Evolutionary conservation across 148 eudicot genomes (phyloP).

Genomic region (Chenopodium album): DNA sequence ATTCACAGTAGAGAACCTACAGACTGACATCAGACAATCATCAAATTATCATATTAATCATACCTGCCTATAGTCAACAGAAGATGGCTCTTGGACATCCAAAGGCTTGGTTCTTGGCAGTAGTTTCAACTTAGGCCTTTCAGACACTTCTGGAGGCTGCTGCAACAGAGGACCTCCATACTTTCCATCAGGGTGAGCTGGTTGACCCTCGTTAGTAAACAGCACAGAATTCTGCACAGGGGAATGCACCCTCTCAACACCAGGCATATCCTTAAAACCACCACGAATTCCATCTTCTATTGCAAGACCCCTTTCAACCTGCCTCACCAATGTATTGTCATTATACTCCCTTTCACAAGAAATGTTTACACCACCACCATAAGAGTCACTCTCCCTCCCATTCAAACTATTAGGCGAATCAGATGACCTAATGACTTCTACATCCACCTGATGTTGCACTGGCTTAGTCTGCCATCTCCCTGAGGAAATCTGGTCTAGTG

Average conservation of each 20-base stretch:
- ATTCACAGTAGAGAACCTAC: neutral
- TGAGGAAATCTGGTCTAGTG: constrained; percentile 84
- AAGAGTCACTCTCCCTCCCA: constrained; percentile 32
- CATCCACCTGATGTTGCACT: constrained; percentile 48
- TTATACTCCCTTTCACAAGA: constrained; percentile 35
- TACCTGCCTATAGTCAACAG: constrained; percentile 59
- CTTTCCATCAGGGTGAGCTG: constrained; percentile 33
- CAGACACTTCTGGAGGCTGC: constrained; percentile 41
- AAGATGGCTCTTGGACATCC: constrained; percentile 44
- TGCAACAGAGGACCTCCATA: constrained; percentile 36
- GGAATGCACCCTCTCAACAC: constrained; percentile 44
- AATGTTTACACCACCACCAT: constrained; percentile 28
- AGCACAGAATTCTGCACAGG: constrained; percentile 36
- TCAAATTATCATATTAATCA: neutral
- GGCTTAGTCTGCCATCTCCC: constrained; percentile 88
- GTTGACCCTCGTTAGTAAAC: constrained; percentile 40
- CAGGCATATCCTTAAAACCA: constrained; percentile 39
- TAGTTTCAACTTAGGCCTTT: constrained; percentile 71
- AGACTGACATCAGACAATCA: neutral
- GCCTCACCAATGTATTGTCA: constrained; percentile 40
- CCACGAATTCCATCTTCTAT: constrained; percentile 40
- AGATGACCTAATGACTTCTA: constrained; percentile 50
- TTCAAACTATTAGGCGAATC: constrained; percentile 39
- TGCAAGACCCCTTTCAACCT: constrained; percentile 45
- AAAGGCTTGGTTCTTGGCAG: constrained; percentile 79